Conservation (phyloP, 768 basidiomycete species). For the Hypsizygus marmoreus region DNA sequence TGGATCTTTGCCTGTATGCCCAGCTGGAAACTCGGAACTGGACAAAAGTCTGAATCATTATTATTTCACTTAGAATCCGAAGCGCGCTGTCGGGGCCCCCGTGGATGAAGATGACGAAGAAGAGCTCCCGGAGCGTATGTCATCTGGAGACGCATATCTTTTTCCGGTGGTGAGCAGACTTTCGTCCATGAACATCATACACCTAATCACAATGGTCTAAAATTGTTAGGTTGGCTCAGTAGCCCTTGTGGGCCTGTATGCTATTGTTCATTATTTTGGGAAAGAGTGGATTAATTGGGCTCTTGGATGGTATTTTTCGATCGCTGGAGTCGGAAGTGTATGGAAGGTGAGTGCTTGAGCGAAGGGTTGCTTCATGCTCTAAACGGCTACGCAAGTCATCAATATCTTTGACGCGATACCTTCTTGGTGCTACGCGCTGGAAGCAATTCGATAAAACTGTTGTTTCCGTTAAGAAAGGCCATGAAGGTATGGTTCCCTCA, state of each 20-base stretch:
- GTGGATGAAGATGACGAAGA: constrained; percentile 58
- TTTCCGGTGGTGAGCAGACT: constrained; percentile 66
- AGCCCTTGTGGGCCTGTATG: constrained; percentile 67
- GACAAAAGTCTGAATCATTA: constrained; percentile 4
- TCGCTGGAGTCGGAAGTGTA: constrained; percentile 65
- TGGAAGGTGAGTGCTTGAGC: constrained; percentile 60
- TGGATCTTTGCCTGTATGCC: constrained; percentile 66
- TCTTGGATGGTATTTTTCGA: constrained; percentile 73
- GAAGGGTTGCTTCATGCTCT: too few relatives aligned
- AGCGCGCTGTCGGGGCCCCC: constrained; percentile 17
- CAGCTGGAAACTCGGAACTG: constrained; percentile 7
- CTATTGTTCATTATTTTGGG: constrained; percentile 73
- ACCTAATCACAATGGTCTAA: constrained; percentile 1
- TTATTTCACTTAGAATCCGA: constrained; percentile 23
- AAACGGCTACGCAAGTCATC: too few relatives aligned
- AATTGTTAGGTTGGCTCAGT: constrained; percentile 71
- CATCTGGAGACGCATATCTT: constrained; percentile 70
- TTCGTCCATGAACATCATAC: not conserved
- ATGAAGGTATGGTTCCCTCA: constrained; percentile 38
- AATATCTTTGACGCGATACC: constrained; percentile 50
- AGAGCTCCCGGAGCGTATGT: constrained; percentile 57
- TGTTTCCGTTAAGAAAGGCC: constrained; percentile 46
- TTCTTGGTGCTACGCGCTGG: constrained; percentile 58
- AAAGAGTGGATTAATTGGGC: constrained; percentile 83
- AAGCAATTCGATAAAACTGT: constrained; percentile 51